These are phyloP conservation scores for Ascobolus immersus DNA, from an alignment of 495 filamentous ascomycete species.

Conservation along the genomic window DNA sequence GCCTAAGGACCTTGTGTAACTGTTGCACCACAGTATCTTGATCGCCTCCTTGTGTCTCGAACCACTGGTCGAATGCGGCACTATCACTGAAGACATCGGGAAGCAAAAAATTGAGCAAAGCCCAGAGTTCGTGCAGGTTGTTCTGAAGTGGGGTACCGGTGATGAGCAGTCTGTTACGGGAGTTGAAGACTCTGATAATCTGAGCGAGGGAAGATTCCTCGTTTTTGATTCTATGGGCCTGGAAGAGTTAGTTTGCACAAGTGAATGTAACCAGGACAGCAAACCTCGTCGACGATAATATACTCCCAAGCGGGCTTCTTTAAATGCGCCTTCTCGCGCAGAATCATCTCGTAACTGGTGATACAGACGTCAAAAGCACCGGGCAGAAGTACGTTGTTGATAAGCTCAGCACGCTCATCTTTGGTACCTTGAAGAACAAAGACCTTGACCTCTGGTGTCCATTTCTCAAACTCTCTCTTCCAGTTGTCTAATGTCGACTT, in stretches of 20 bases:
- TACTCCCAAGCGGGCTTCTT: slow-evolving; percentile 99
- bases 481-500: slow-evolving; percentile 98
- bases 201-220: slow-evolving; percentile 93
- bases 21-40: slow-evolving; percentile 96
- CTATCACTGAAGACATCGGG: slow-evolving; percentile 95
- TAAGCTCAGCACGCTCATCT: slow-evolving; percentile 68
- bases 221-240: slow-evolving; percentile 94
- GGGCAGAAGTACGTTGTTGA: slow-evolving; percentile 69
- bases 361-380: slow-evolving; percentile 87
- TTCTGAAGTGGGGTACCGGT: slow-evolving; percentile 96
- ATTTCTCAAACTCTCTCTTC: slow-evolving; percentile 76
- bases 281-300: slow-evolving; percentile 81
- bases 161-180: slow-evolving; percentile 79
- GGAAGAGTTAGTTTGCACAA: background rate
- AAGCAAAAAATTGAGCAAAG: slow-evolving; percentile 82
- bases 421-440: slow-evolving; percentile 88
- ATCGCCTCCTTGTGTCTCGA: slow-evolving; percentile 62
- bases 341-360: slow-evolving; percentile 91
- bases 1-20: slow-evolving; percentile 73
- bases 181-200: slow-evolving; percentile 92
- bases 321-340: slow-evolving; percentile 79
- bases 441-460: slow-evolving; percentile 90
- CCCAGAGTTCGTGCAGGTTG: slow-evolving; percentile 98
- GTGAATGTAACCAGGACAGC: too few relatives aligned
- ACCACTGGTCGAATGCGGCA: slow-evolving; percentile 98